Conservation (phyloP, 116 monocot species). For the Papilionanthe hybrid region DNA sequence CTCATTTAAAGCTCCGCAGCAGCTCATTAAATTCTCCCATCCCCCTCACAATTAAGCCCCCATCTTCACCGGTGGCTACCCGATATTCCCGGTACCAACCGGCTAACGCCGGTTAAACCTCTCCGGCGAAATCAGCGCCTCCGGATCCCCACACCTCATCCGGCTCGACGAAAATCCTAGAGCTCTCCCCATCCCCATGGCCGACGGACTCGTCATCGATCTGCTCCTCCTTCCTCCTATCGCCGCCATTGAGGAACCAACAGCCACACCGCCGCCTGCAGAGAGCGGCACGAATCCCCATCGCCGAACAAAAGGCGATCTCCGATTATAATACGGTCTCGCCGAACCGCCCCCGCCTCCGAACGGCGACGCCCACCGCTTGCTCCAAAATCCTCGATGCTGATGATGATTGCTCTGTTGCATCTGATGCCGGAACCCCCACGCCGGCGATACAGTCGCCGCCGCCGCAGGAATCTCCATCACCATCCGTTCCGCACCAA, state of each 20-base stretch:
- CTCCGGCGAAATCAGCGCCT: constrained; percentile 94
- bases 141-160: constrained; percentile 81
- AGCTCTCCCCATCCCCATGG: constrained; percentile 18
- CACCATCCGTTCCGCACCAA: constrained; percentile 35
- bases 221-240: constrained; percentile 29
- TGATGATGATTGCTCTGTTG: constrained; percentile 4
- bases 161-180: constrained; percentile 56
- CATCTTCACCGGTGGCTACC: not conserved
- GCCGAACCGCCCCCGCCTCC: constrained; percentile 21
- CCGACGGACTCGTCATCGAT: constrained; percentile 57
- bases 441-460: constrained; percentile 38
- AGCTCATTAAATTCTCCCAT: constrained; percentile 20
- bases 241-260: constrained; percentile 15
- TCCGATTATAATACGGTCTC: constrained; percentile 41
- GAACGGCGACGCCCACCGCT: constrained; percentile 86
- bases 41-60: constrained; percentile 19
- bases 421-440: constrained; percentile 14
- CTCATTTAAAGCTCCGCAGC: constrained; percentile 21
- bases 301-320: constrained; percentile 44
- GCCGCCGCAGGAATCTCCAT: constrained; percentile 42
- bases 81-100: constrained; percentile 3
- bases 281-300: constrained; percentile 64
- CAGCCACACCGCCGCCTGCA: constrained; percentile 24
- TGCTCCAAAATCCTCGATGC: constrained; percentile 77
- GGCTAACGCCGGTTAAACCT: constrained; percentile 41